These are phyloP conservation scores for Strobilomyces dryophilus DNA, from an alignment of 768 basidiomycete species.

Conservation along the genomic window DNA sequence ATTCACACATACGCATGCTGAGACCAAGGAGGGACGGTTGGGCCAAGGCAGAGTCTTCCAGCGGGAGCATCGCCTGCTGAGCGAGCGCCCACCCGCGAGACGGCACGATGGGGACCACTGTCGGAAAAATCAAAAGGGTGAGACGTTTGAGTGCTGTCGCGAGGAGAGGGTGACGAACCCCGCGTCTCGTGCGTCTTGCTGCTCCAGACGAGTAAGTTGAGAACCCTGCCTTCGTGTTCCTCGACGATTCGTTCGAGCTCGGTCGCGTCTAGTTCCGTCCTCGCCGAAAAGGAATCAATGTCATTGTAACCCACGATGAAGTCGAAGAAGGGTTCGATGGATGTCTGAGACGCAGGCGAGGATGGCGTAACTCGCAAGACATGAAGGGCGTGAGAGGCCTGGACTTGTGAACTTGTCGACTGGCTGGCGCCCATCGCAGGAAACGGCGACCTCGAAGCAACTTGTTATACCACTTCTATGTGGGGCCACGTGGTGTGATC, in stretches of 20 bases:
- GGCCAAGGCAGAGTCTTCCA: slow-evolving; percentile 38
- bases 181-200: slow-evolving; percentile 70
- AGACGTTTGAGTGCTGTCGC: not conserved
- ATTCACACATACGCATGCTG: slow-evolving; percentile 90
- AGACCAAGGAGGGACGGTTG: slow-evolving; percentile 93
- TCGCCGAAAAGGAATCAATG: slow-evolving; percentile 49
- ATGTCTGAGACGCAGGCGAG: slow-evolving; percentile 85
- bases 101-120: slow-evolving; percentile 82
- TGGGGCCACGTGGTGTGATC: not conserved
- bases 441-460: not conserved
- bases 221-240: slow-evolving; percentile 62
- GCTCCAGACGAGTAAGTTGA: slow-evolving; percentile 80
- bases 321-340: slow-evolving; percentile 90
- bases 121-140: not conserved
- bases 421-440: slow-evolving; percentile 68
- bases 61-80: slow-evolving; percentile 35
- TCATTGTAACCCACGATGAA: slow-evolving; percentile 87
- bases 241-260: slow-evolving; percentile 81
- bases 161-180: slow-evolving; percentile 40
- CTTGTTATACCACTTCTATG: not conserved
- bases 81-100: slow-evolving; percentile 76
- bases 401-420: slow-evolving; percentile 45
- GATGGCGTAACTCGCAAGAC: slow-evolving; percentile 85
- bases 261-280: slow-evolving; percentile 58
- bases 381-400: slow-evolving; percentile 60